phyloP scores from a whole-genome alignment of 352 stramenopile species.

The Nothophytophthora sp. region DNA sequence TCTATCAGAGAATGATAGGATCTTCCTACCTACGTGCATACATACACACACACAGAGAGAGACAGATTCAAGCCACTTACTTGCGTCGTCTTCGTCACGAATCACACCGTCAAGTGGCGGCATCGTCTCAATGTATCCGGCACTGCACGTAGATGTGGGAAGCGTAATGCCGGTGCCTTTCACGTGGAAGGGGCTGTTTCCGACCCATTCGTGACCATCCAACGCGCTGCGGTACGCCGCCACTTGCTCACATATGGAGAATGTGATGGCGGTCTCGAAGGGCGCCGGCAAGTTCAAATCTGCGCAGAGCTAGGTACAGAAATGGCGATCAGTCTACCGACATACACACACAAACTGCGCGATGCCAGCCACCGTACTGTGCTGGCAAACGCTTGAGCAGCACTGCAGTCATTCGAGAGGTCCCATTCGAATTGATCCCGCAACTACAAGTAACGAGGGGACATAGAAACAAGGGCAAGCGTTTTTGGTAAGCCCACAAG shows the following conservation, averaged over 20 bases:
- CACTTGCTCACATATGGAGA: conserved; percentile 79
- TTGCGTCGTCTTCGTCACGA: conserved; percentile 44
- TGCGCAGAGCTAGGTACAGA: conserved; percentile 35
- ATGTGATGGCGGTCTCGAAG: conserved; percentile 68
- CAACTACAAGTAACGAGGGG: conserved; percentile 30
- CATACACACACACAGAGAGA: neutral
- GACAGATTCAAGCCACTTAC: conserved; percentile 24
- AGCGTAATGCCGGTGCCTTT: conserved; percentile 19
- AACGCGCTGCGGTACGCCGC: conserved; percentile 58
- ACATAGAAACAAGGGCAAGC: neutral
- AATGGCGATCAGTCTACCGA: neutral
- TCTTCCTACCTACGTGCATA: too few relatives aligned
- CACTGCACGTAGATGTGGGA: conserved; percentile 18
- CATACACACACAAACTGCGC: neutral
- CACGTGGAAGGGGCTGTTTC: conserved; percentile 37
- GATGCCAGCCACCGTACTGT: conserved; percentile 15
- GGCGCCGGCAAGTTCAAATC: conserved; percentile 54
- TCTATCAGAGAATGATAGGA: too few relatives aligned
- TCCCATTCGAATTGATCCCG: conserved; percentile 86
- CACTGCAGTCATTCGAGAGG: conserved; percentile 49
- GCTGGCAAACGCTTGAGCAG: conserved; percentile 52
- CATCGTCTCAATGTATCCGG: conserved; percentile 57
- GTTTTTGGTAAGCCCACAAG: neutral
- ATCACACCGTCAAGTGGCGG: conserved; percentile 54
- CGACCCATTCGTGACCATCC: conserved; percentile 58